Percentiles rank a stretch among this genome's conserved stretches.
Evolutionary conservation across 2,329 filamentous ascomycete genomes (phyloP).

Genomic region (Cadophora malorum): DNA sequence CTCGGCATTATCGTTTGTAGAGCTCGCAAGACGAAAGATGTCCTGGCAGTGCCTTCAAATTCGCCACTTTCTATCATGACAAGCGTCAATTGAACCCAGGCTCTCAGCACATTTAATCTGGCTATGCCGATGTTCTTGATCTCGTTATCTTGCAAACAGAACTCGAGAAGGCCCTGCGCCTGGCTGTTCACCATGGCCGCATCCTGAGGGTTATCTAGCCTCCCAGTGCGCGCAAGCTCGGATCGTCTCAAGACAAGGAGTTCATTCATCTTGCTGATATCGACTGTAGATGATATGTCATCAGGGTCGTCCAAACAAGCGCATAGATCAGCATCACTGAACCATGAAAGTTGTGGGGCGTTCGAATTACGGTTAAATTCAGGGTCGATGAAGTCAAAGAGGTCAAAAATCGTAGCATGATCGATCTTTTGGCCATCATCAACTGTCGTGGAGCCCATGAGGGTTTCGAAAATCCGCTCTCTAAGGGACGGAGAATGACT

Average conservation of each 20-base stretch:
- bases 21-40: slow-evolving; percentile 82
- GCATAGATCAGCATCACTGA: slow-evolving; percentile 71
- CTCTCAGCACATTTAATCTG: slow-evolving; percentile 72
- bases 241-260: slow-evolving; percentile 73
- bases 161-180: slow-evolving; percentile 64
- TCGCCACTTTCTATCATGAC: slow-evolving; percentile 85
- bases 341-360: slow-evolving; percentile 62
- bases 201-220: slow-evolving; percentile 58
- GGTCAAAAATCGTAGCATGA: slow-evolving; percentile 83
- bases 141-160: slow-evolving; percentile 68
- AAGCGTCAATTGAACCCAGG: slow-evolving; percentile 85
- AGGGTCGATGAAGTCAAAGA: slow-evolving; percentile 87
- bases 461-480: slow-evolving; percentile 69
- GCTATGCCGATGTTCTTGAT: slow-evolving; percentile 57
- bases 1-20: slow-evolving; percentile 89
- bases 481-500: slow-evolving; percentile 74
- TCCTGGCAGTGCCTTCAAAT: slow-evolving; percentile 73
- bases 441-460: slow-evolving; percentile 78
- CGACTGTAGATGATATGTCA: slow-evolving; percentile 65
- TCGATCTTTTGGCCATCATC: slow-evolving; percentile 68
- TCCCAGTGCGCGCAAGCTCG: slow-evolving; percentile 59
- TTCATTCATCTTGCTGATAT: slow-evolving; percentile 74
- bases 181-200: slow-evolving; percentile 60
- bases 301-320: slow-evolving; percentile 67
- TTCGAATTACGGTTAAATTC: slow-evolving; percentile 55